These are phyloP conservation scores for Nicotiana knightiana DNA, from an alignment of 257 asterid species.

Conservation along the genomic window DNA sequence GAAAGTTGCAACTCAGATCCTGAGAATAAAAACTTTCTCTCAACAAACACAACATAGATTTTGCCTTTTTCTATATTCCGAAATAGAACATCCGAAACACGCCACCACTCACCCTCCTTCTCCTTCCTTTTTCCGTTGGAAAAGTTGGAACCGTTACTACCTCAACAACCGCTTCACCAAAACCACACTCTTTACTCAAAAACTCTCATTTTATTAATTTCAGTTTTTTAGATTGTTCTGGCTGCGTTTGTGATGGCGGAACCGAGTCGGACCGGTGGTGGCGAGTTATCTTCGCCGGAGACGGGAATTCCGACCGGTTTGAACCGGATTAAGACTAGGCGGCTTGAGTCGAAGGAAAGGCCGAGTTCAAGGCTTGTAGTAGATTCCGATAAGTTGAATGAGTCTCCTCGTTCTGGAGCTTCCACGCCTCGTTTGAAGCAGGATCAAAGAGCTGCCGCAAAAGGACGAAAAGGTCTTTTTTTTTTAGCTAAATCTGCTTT, in stretches of 20 bases:
- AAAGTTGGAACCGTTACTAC: background rate
- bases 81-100: background rate
- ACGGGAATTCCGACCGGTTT: slow-evolving; percentile 75
- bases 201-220: background rate
- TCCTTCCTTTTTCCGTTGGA: background rate
- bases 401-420: slow-evolving; percentile 42
- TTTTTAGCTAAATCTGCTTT: background rate
- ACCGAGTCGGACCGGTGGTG: slow-evolving; percentile 41
- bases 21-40: background rate
- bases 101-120: background rate
- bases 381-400: slow-evolving; percentile 44
- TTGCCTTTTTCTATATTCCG: background rate
- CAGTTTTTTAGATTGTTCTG: background rate
- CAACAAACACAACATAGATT: background rate
- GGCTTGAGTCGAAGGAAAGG: slow-evolving; percentile 31
- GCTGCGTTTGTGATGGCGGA: slow-evolving; percentile 46
- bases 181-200: background rate
- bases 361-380: slow-evolving; percentile 32
- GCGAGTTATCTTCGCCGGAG: slow-evolving; percentile 30
- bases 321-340: slow-evolving; percentile 86
- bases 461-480: slow-evolving; percentile 26
- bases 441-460: slow-evolving; percentile 34
- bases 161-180: background rate
- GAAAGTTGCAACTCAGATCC: slow-evolving; percentile 9
- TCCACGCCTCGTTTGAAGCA: slow-evolving; percentile 40